A percentile compares a stretch with the other conserved stretches of the same genome.
These are phyloP conservation scores for Emericellopsis cladophorae DNA, from an alignment of 2,329 filamentous ascomycete species.

Conservation along the genomic window DNA sequence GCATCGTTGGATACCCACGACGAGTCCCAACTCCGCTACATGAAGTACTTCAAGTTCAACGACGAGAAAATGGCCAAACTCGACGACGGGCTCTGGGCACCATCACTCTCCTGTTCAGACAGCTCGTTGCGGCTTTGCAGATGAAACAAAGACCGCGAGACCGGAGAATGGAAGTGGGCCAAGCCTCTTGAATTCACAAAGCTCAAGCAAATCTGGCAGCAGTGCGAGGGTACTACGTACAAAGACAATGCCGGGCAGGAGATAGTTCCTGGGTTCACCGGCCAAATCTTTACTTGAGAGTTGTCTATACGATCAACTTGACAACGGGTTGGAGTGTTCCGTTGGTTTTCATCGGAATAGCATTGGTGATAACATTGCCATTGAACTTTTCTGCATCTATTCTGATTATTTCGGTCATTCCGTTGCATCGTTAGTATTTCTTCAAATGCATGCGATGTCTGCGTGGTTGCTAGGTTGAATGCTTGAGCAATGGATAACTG, in stretches of 20 bases:
- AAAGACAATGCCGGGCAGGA: constrained; percentile 14
- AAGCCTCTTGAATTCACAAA: constrained; percentile 27
- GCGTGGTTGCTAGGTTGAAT: too few species aligned
- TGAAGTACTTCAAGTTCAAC: constrained; percentile 40
- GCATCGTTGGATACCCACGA: constrained; percentile 44
- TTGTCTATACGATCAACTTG: too few species aligned
- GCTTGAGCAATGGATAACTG: too few species aligned
- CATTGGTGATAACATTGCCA: too few species aligned
- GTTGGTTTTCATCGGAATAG: too few species aligned
- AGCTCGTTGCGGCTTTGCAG: constrained; percentile 44
- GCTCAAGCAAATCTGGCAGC: constrained; percentile 24
- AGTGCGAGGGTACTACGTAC: constrained; percentile 13
- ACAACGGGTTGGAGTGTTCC: too few species aligned
- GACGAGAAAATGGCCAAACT: constrained; percentile 31
- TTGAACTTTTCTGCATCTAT: too few species aligned
- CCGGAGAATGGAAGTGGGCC: constrained; percentile 36
- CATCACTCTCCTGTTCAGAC: constrained; percentile 43
- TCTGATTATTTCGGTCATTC: too few species aligned
- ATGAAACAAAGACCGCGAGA: constrained; percentile 29
- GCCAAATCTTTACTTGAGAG: constrained; percentile 7
- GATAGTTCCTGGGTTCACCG: constrained; percentile 20
- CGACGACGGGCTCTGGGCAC: constrained; percentile 30
- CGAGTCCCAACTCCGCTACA: constrained; percentile 51
- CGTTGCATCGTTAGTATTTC: too few species aligned
- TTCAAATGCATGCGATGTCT: too few species aligned